Evolutionary conservation across 352 stramenopile genomes (phyloP).

Genomic region (Phytopythium delawarense): DNA sequence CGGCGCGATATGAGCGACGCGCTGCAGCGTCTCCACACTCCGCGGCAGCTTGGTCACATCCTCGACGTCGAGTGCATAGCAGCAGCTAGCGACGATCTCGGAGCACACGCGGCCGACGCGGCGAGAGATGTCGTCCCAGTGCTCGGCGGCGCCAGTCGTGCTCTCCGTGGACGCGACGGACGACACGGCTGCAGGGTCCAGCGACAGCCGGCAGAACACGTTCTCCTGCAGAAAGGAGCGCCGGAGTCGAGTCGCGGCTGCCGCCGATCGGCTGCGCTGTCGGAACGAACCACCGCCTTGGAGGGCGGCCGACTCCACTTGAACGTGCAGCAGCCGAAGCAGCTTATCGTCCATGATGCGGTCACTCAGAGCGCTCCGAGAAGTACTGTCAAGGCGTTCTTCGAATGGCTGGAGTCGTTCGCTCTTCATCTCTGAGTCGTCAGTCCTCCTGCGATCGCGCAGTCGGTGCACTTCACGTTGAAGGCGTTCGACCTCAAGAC

Average conservation of each 20-base stretch:
- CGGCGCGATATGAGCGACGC: slow-evolving; percentile 25
- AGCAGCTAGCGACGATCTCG: slow-evolving; percentile 30
- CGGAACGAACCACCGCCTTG: not conserved
- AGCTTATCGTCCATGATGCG: slow-evolving; percentile 27
- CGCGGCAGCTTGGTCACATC: slow-evolving; percentile 18
- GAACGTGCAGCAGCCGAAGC: slow-evolving; percentile 17
- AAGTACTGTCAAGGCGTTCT: not conserved
- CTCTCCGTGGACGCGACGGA: not conserved
- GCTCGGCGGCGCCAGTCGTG: not conserved
- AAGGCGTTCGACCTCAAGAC: slow-evolving; percentile 26
- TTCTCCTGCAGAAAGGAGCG: slow-evolving; percentile 26
- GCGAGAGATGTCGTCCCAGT: slow-evolving; percentile 9
- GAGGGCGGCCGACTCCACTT: slow-evolving; percentile 7
- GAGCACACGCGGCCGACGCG: slow-evolving; percentile 24
- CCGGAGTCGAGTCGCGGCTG: not conserved
- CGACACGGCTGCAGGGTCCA: slow-evolving; percentile 13
- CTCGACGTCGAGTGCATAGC: slow-evolving; percentile 20
- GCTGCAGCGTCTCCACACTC: slow-evolving; percentile 22
- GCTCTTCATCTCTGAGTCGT: not conserved
- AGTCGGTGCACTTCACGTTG: slow-evolving; percentile 12
- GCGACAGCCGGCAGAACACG: slow-evolving; percentile 17
- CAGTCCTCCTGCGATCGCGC: not conserved
- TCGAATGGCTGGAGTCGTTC: not conserved
- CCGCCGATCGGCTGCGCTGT: not conserved
- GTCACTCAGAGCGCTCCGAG: slow-evolving; percentile 11